phyloP scores from a whole-genome alignment of 2,329 filamentous ascomycete genomes.

The Purpureocillium takamizusanense region DNA sequence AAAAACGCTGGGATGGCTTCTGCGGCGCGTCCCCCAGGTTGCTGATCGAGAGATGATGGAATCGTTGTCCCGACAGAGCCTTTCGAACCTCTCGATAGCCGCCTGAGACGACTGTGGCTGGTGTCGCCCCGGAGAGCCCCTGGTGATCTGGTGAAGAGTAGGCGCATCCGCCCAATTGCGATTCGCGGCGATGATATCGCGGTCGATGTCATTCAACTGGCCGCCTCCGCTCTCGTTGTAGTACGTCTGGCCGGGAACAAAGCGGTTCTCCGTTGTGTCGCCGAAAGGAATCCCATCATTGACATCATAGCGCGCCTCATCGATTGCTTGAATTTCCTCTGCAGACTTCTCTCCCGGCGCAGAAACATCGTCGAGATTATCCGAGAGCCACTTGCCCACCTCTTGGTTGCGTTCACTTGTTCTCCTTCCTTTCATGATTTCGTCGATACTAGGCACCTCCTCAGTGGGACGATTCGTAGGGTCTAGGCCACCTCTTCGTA shows the following conservation, averaged over 20 bases:
- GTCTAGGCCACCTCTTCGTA: slow-evolving; percentile 36
- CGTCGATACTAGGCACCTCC: slow-evolving; percentile 40
- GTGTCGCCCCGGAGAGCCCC: slow-evolving; percentile 16
- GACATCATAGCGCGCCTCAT: slow-evolving; percentile 17
- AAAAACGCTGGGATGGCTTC: slow-evolving; percentile 49
- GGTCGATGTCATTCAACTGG: slow-evolving; percentile 34
- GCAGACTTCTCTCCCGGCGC: slow-evolving; percentile 15
- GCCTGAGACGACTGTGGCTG: slow-evolving; percentile 44
- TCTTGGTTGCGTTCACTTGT: slow-evolving; percentile 36
- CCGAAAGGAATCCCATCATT: slow-evolving; percentile 36
- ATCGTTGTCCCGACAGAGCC: slow-evolving; percentile 43
- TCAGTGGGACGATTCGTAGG: slow-evolving; percentile 33
- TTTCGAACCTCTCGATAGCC: slow-evolving; percentile 44
- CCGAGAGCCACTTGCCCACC: slow-evolving; percentile 42
- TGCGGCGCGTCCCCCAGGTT: slow-evolving; percentile 61
- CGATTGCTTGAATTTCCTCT: slow-evolving; percentile 13
- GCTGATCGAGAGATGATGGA: slow-evolving; percentile 55
- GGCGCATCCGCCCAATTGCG: slow-evolving; percentile 42
- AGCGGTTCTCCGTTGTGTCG: slow-evolving; percentile 39
- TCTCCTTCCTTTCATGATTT: slow-evolving; percentile 31
- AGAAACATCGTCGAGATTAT: slow-evolving; percentile 19
- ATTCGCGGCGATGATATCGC: slow-evolving; percentile 38
- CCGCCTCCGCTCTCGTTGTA: slow-evolving; percentile 30
- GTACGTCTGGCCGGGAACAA: slow-evolving; percentile 41
- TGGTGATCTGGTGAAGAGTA: slow-evolving; percentile 33